phyloP scores from a whole-genome alignment of 441 rosid species.

The Metrosideros polymorpha region DNA sequence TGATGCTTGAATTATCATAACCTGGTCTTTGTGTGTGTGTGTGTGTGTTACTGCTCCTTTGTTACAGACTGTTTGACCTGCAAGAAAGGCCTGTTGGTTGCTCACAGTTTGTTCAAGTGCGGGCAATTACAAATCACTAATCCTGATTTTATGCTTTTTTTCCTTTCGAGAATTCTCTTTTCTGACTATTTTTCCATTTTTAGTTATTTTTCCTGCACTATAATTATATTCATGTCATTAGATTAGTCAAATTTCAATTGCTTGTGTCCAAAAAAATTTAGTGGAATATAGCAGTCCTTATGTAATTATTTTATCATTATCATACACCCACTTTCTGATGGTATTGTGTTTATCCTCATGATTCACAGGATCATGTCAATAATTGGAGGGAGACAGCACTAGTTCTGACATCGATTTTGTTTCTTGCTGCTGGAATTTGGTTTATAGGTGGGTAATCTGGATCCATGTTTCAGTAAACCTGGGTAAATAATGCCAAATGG shows the following conservation, averaged over 20 bases:
- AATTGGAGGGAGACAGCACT: conserved; percentile 84
- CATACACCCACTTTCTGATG: not conserved
- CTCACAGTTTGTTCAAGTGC: not conserved
- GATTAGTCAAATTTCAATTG: not conserved
- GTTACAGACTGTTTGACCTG: not conserved
- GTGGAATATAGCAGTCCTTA: not conserved
- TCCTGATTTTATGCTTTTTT: not conserved
- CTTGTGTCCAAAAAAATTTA: not conserved
- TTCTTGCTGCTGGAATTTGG: conserved; percentile 82
- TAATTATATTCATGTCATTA: not conserved
- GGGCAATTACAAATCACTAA: not conserved
- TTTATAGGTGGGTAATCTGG: conserved; percentile 33
- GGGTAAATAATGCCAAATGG: not conserved
- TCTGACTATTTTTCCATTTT: not conserved
- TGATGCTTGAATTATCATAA: not conserved
- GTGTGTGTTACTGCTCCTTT: not conserved
- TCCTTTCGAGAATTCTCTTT: not conserved
- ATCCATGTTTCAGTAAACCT: not conserved
- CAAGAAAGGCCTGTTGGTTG: not conserved
- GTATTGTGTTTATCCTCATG: not conserved
- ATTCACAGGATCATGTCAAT: conserved; percentile 36
- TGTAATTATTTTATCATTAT: not conserved
- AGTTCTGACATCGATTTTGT: conserved; percentile 57
- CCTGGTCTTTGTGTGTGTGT: not conserved
- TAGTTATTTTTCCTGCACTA: not conserved